Percentiles rank a stretch among this genome's conserved stretches.
These are phyloP conservation scores for Penicillium ochrochloron DNA, from an alignment of 495 filamentous ascomycete species.

Conservation along the genomic window DNA sequence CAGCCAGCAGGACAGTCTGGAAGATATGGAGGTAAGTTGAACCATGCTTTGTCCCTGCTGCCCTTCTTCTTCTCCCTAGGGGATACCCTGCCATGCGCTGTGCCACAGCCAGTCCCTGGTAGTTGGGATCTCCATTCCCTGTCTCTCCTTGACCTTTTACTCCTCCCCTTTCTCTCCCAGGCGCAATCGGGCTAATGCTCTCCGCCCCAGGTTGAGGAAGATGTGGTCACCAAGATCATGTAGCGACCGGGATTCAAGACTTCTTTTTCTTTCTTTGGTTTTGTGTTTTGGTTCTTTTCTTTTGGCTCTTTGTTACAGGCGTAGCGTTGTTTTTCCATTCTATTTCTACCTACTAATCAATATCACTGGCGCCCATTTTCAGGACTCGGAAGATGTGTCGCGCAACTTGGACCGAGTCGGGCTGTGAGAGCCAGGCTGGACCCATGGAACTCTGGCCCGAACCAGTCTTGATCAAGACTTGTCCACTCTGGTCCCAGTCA, in stretches of 20 bases:
- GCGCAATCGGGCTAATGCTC: slow-evolving; percentile 58
- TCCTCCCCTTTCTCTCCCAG: slow-evolving; percentile 14
- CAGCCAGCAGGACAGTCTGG: slow-evolving; percentile 88
- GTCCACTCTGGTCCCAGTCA: not conserved
- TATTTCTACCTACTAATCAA: slow-evolving; percentile 45
- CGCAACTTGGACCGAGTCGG: slow-evolving; percentile 38
- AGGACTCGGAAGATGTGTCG: slow-evolving; percentile 39
- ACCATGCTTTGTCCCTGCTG: slow-evolving; percentile 2
- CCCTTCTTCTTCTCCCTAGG: not conserved
- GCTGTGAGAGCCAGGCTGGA: slow-evolving; percentile 22
- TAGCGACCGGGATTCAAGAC: slow-evolving; percentile 48
- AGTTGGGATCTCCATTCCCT: not conserved
- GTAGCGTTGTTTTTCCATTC: slow-evolving; percentile 32
- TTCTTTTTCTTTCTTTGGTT: slow-evolving; percentile 30
- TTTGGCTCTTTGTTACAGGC: slow-evolving; percentile 21
- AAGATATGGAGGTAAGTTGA: slow-evolving; percentile 93
- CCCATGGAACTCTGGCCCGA: slow-evolving; percentile 26
- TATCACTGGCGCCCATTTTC: slow-evolving; percentile 30
- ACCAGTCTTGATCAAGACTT: slow-evolving; percentile 4
- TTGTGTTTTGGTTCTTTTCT: slow-evolving; percentile 20
- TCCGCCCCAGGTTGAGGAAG: slow-evolving; percentile 85
- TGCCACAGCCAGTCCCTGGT: not conserved
- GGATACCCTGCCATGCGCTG: slow-evolving; percentile 1
- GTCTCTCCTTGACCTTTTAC: slow-evolving; percentile 5
- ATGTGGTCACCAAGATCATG: slow-evolving; percentile 92